Percentiles rank a stretch among this genome's conserved stretches.
phyloP scores from a whole-genome alignment of 1,284 basidiomycete genomes.

The Exobasidium rhododendri region DNA sequence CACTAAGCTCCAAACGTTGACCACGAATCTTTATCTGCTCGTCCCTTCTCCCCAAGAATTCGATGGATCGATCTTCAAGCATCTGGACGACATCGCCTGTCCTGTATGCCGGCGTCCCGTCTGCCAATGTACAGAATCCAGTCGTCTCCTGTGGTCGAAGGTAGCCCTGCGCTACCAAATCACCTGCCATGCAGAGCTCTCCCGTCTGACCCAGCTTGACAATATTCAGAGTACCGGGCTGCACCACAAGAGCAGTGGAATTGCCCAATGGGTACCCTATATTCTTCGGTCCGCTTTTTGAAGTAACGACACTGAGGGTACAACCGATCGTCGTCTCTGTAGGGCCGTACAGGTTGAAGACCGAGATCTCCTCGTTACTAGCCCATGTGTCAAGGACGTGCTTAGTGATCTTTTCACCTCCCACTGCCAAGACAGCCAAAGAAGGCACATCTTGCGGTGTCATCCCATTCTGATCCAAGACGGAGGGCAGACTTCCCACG shows the following conservation, averaged over 20 bases:
- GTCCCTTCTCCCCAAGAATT: conserved; percentile 28
- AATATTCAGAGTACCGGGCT: conserved; percentile 11
- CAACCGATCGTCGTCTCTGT: conserved; percentile 52
- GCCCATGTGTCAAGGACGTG: conserved; percentile 9
- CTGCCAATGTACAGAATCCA: conserved; percentile 26
- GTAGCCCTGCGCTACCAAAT: conserved; percentile 46
- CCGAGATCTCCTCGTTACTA: conserved; percentile 16
- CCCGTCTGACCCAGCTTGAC: conserved; percentile 37
- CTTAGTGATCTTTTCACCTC: conserved; percentile 19
- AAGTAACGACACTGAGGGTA: conserved; percentile 34
- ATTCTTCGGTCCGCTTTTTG: conserved; percentile 25
- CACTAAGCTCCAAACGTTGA: conserved; percentile 47
- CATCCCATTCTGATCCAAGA: conserved; percentile 23
- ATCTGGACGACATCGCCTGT: conserved; percentile 46
- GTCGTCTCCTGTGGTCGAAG: too few species aligned
- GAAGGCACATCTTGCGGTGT: conserved; percentile 8
- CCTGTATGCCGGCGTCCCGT: conserved; percentile 25
- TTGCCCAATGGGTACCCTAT: conserved; percentile 45
- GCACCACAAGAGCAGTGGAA: conserved; percentile 14
- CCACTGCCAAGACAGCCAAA: conserved; percentile 5
- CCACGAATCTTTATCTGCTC: conserved; percentile 51
- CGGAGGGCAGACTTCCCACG: conserved; percentile 47
- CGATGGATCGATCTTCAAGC: conserved; percentile 14
- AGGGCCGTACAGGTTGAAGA: conserved; percentile 50
- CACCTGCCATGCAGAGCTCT: conserved; percentile 44